Base-by-base conservation (phyloP, 805 yeast species). In the Scheffersomyces ergatensis region DNA sequence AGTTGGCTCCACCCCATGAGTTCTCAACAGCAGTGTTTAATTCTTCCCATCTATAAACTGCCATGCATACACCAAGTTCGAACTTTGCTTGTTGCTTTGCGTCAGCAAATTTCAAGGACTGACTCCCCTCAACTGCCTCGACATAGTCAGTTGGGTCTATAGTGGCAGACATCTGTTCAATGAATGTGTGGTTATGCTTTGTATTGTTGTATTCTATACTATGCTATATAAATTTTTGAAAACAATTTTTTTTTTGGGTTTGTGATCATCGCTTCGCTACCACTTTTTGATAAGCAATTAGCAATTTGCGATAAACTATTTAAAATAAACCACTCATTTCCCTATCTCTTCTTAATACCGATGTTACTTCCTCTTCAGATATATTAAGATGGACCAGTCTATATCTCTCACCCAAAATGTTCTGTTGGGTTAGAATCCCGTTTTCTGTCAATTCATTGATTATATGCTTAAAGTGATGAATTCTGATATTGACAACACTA, bases 1-100 rank as follows among this genome's bases (percentile, higher is more conserved):
- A 83, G 26, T 87, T 85, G 12, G 96, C 82, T 1, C 99, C 99
- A 44, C 99, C 99, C 98, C 99, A 93, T 23, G 74, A 70, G 59
- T 87, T 89, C 5, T 80, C 95, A 8, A 93, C 98, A 0, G 99
- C 99, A 1, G 86, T 84, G 35, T 78, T 74, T 38, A 93, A 68
- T 18, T 85, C 89, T 44, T 89, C 93, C 99, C 99, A 93, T 43
- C 77, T 74, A 60, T 90, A 80, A n/a, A 93, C 65, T 26, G 86
- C 82, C 95, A 90, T 85, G 23, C 96, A 83, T 1, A 88, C 90
- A 9, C 97, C 99, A 12, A 93, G 74, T 63, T 92, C 98, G 56
- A 93, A 89, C 48, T 85, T 81, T 14, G 86, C 89, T 62, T 86
- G 95, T 50, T 81, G 86, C 50, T 76, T 78, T 40, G 77, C 83